phyloP scores from a whole-genome alignment of 2,329 filamentous ascomycete species.

The Knufia fluminis region DNA sequence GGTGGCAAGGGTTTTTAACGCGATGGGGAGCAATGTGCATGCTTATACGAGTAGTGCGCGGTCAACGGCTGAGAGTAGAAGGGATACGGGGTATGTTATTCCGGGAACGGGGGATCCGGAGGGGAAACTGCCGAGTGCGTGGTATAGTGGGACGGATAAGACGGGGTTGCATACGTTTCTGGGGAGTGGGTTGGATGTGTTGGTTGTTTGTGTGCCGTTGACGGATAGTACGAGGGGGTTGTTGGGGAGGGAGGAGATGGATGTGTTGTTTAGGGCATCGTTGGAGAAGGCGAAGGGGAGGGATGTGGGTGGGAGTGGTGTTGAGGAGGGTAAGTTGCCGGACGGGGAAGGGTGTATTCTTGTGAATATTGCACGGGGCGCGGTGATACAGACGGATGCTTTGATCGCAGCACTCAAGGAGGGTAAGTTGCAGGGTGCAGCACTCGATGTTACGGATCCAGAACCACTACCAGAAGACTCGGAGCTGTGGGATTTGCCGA shows the following conservation, averaged over 20 bases:
- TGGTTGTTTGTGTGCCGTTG: constrained; percentile 49
- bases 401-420: constrained; percentile 52
- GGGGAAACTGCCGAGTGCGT: constrained; percentile 45
- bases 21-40: constrained; percentile 62
- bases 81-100: constrained; percentile 58
- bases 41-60: constrained; percentile 66
- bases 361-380: constrained; percentile 62
- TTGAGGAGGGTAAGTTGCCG: not conserved
- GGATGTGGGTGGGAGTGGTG: not conserved
- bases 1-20: constrained; percentile 49
- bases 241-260: constrained; percentile 47
- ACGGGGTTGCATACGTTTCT: constrained; percentile 46
- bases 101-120: constrained; percentile 56
- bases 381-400: constrained; percentile 52
- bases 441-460: constrained; percentile 69
- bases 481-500: constrained; percentile 59
- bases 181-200: constrained; percentile 45
- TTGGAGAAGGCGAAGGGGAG: not conserved
- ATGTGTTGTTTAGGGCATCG: constrained; percentile 36
- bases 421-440: constrained; percentile 53
- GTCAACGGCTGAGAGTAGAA: constrained; percentile 54
- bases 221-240: constrained; percentile 48
- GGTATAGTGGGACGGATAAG: constrained; percentile 49
- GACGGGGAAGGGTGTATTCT: constrained; percentile 33
- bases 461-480: constrained; percentile 63